These are phyloP conservation scores for Ceratobasidium sp. DNA, from an alignment of 1,284 basidiomycete genomes.

Conservation along the genomic window DNA sequence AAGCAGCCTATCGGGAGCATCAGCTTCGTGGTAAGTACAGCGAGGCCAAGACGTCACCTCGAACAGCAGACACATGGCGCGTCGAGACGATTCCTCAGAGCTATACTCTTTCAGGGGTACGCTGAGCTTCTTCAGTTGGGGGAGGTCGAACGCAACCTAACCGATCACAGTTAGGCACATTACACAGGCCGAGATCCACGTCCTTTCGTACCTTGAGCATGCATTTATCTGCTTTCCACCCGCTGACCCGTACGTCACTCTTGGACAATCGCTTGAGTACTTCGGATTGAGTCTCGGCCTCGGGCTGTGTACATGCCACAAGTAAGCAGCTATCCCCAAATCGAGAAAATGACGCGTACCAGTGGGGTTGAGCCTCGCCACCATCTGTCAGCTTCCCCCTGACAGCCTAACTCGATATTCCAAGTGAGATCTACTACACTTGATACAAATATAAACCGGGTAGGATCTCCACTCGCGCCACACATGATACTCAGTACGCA, in stretches of 20 bases:
- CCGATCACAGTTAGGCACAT: background rate
- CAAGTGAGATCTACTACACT: constrained; percentile 34
- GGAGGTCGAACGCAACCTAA: constrained; percentile 32
- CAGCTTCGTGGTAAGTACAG: background rate
- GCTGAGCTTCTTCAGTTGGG: constrained; percentile 23
- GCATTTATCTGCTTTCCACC: constrained; percentile 33
- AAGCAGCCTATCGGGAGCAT: background rate
- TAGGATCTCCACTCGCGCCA: background rate
- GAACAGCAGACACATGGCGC: constrained; percentile 24
- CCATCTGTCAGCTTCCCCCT: constrained; percentile 33
- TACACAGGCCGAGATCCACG: background rate
- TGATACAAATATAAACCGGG: constrained; percentile 28
- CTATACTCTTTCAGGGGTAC: constrained; percentile 34
- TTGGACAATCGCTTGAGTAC: background rate
- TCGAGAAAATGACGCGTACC: constrained; percentile 1
- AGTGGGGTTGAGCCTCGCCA: constrained; percentile 24
- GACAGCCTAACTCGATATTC: constrained; percentile 40
- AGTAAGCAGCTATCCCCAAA: background rate
- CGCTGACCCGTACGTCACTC: constrained; percentile 5
- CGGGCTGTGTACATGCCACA: constrained; percentile 15
- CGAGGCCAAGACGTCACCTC: background rate
- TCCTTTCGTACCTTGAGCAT: constrained; percentile 29
- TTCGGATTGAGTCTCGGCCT: constrained; percentile 11
- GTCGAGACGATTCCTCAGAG: constrained; percentile 16
- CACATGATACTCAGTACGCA: constrained; percentile 13